Evolutionary conservation across 179 eudicot species (phyloP), one percentile per base, ranked within the genome.

Genomic region (Beta lomatogona): DNA sequence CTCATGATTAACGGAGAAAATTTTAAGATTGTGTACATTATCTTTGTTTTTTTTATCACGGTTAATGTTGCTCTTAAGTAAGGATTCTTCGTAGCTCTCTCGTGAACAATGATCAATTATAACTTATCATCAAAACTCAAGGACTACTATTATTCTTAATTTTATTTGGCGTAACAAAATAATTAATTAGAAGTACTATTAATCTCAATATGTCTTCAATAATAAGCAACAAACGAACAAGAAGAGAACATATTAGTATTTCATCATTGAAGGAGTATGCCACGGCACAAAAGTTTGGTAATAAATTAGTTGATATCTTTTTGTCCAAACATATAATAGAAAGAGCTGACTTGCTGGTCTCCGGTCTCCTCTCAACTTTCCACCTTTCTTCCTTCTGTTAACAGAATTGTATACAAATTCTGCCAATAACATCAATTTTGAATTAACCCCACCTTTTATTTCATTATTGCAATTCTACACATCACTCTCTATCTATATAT

Each of bases 211-310:
- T 70, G 54, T 46, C 74, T 50, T n/a, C 75, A 71, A 71, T 63
- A 64, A 64, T 21, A 5, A 69, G 12, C 53, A 44, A 70, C 52
- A 45, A 15, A 36, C 41, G 36, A 68, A 18, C 10, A 70, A 15
- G 1, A 11, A 70, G 19, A 70, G 45, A 70, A 48, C 16, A 44
- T 70, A 59, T 44, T 41, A 71, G 58, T 71, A 48, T 10, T 50
- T 50, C 36, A 53, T 73, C 21, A 73, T 55, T 73, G 77, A 55
- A 73, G 18, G 31, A 64, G 80, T 77, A 77, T 77, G 73, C 71
- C 73, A 64, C 80, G 80, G 25, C 60, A 48, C 73, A 77, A 77
- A 77, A 77, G 80, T 28, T 77, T 21, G 80, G 72, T 66, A 65
- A 55, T 48, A n/a, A 60, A 76, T 50, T 59, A 50, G 61, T 65